Evolutionary conservation across 495 filamentous ascomycete genomes (phyloP).

Genomic region (Penicillium salamii): DNA sequence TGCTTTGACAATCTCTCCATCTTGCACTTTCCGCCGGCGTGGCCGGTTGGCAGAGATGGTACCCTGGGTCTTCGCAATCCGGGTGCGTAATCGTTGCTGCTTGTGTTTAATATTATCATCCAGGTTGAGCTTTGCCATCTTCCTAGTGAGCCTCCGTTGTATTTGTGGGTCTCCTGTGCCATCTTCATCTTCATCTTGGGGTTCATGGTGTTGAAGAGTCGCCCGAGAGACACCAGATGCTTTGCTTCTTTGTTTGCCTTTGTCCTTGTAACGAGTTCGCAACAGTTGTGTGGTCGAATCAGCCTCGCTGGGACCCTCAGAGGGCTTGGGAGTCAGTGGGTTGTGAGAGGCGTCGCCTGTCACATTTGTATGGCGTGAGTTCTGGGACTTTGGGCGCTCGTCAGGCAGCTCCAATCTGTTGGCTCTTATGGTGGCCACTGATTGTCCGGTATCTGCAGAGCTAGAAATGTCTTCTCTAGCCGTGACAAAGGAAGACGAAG

Average conservation of each 20-base stretch:
- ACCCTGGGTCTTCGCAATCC: conserved; percentile 37
- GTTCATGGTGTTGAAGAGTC: conserved; percentile 32
- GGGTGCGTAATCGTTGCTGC: conserved; percentile 34
- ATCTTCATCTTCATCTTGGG: conserved; percentile 33
- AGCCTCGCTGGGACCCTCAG: conserved; percentile 29
- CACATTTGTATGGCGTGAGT: conserved; percentile 15
- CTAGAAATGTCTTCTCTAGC: conserved; percentile 25
- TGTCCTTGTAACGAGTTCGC: conserved; percentile 22
- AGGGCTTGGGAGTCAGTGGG: conserved; percentile 20
- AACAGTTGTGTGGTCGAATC: conserved; percentile 40
- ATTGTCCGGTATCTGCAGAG: conserved; percentile 8
- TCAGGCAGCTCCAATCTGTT: not conserved
- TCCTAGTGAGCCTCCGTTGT: conserved; percentile 21
- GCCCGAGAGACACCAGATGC: conserved; percentile 17
- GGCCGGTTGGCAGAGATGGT: conserved; percentile 38
- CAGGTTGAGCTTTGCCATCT: conserved; percentile 43
- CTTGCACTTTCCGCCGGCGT: conserved; percentile 41
- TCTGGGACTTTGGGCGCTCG: conserved; percentile 8
- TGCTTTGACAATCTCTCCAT: conserved; percentile 69
- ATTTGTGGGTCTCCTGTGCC: conserved; percentile 10
- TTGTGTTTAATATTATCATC: conserved; percentile 42
- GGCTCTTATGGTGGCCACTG: conserved; percentile 18
- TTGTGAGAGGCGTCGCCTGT: conserved; percentile 17
- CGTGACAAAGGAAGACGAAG: conserved; percentile 32
- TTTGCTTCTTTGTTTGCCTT: conserved; percentile 29